A percentile compares a stretch with the other conserved stretches of the same genome.
phyloP scores from a whole-genome alignment of 140 eudicot species.

The Ambrosia hybrid region DNA sequence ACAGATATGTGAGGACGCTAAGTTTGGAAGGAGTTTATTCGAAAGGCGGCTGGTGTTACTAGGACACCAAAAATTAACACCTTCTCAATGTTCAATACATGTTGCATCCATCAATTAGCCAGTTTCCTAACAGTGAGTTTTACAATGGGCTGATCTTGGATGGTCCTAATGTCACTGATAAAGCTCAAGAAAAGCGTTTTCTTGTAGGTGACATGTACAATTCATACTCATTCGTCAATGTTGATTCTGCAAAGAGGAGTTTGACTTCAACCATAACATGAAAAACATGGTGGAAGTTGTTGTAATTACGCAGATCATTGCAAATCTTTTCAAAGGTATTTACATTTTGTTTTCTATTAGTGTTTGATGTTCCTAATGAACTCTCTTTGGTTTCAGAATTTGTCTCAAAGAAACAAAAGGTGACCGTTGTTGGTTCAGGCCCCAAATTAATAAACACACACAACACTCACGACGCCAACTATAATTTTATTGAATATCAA shows the following conservation, averaged over 20 bases:
- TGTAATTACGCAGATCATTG: constrained; percentile 34
- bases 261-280: constrained; percentile 31
- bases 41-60: constrained; percentile 35
- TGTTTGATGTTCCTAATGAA: neutral
- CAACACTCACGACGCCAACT: too few relatives aligned
- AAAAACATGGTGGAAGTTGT: constrained; percentile 48
- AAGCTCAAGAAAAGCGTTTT: constrained; percentile 20
- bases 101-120: constrained; percentile 58
- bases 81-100: constrained; percentile 50
- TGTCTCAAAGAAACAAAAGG: constrained; percentile 31
- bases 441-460: too few relatives aligned
- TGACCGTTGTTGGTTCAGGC: constrained; percentile 27
- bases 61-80: constrained; percentile 41
- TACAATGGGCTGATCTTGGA: constrained; percentile 38
- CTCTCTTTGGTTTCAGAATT: constrained; percentile 30
- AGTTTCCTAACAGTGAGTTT: constrained; percentile 46
- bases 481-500: too few relatives aligned
- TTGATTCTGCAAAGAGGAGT: constrained; percentile 43
- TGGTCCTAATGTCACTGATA: constrained; percentile 40
- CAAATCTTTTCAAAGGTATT: constrained; percentile 38
- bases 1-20: constrained; percentile 38
- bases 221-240: constrained; percentile 46
- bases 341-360: neutral
- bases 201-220: constrained; percentile 40
- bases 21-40: constrained; percentile 53